Evolutionary conservation across 139 green algal species (phyloP).

Genomic region (Tetradesmus obliquus): DNA sequence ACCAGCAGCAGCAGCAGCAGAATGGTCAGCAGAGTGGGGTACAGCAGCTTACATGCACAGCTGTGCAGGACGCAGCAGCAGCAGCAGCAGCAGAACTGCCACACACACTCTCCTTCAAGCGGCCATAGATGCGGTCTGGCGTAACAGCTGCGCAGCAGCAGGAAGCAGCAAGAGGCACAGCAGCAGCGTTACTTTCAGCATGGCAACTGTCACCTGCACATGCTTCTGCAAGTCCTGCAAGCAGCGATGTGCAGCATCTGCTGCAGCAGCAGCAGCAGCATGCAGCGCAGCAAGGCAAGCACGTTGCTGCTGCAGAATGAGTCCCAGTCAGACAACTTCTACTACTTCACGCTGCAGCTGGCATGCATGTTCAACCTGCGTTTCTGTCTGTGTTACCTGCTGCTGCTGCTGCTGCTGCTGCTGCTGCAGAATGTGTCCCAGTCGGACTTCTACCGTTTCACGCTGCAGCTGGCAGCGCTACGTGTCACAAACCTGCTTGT

Average conservation of each 20-base stretch:
- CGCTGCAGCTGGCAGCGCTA: constrained; percentile 25
- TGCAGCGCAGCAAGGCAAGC: not conserved
- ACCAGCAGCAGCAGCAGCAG: not conserved
- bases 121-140: not conserved
- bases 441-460: too few species aligned
- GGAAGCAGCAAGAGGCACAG: not conserved
- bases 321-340: too few species aligned
- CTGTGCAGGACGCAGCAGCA: not conserved
- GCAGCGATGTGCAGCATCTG: too few species aligned
- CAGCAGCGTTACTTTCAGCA: not conserved
- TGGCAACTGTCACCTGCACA: not conserved
- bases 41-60: not conserved
- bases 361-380: too few species aligned
- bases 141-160: too few species aligned
- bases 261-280: not conserved
- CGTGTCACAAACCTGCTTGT: not conserved
- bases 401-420: not conserved
- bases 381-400: not conserved
- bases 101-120: not conserved
- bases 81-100: not conserved
- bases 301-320: too few species aligned
- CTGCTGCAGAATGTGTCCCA: too few species aligned
- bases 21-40: not conserved
- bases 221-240: too few species aligned
- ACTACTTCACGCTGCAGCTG: too few species aligned